These are phyloP conservation scores for Aspergillus quadrilineatus DNA, from an alignment of 2,329 filamentous ascomycete genomes.

Conservation along the genomic window DNA sequence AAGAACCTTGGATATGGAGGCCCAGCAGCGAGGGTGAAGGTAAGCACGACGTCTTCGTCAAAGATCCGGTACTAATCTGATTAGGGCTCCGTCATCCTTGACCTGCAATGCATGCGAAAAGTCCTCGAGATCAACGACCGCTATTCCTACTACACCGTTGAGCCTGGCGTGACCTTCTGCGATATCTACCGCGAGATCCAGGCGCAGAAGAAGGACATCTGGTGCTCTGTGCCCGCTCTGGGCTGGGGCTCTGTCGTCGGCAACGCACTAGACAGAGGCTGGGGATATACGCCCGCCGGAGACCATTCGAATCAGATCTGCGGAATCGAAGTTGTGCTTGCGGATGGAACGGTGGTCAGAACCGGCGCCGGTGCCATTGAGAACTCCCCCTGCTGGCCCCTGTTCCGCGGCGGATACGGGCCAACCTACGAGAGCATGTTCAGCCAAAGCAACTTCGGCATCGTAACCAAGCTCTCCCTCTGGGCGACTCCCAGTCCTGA, in stretches of 20 bases:
- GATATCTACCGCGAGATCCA: conserved; percentile 49
- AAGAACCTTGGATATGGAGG: background rate
- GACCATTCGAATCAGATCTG: conserved; percentile 46
- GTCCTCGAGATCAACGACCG: conserved; percentile 54
- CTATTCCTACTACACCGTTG: conserved; percentile 52
- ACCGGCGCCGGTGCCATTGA: conserved; percentile 49
- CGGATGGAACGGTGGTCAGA: conserved; percentile 46
- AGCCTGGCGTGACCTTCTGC: conserved; percentile 57
- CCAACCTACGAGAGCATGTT: conserved; percentile 49
- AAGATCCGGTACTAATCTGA: no score
- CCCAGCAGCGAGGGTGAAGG: background rate
- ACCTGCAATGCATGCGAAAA: conserved; percentile 47
- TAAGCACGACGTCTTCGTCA: no score
- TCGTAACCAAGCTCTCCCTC: conserved; percentile 57
- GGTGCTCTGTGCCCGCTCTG: conserved; percentile 28
- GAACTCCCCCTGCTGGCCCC: background rate
- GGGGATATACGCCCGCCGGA: conserved; percentile 44
- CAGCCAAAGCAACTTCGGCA: conserved; percentile 53
- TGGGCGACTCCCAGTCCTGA: conserved; percentile 21
- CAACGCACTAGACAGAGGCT: conserved; percentile 48
- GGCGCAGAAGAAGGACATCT: conserved; percentile 23
- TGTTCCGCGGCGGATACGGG: conserved; percentile 19
- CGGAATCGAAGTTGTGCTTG: conserved; percentile 49
- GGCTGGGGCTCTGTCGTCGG: conserved; percentile 50
- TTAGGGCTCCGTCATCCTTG: background rate